These are phyloP conservation scores for Candida sojae DNA, from an alignment of 1,139 yeast genomes.

Conservation along the genomic window DNA sequence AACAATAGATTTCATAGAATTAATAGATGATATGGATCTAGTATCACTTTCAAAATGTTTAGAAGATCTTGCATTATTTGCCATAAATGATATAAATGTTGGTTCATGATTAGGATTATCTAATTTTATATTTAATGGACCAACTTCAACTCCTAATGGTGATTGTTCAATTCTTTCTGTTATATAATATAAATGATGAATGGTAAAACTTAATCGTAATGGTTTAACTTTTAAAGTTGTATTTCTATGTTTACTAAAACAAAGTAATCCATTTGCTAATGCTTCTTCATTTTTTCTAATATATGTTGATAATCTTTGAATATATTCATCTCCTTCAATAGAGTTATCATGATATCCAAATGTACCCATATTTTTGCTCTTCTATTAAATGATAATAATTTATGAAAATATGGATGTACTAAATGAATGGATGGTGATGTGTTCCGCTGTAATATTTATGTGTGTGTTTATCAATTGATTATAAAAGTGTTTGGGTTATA, in stretches of 20 bases:
- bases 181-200: conserved; percentile 64
- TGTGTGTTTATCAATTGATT: too few relatives aligned
- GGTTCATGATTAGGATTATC: conserved; percentile 63
- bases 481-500: not conserved
- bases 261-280: conserved; percentile 46
- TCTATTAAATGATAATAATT: not conserved
- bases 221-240: conserved; percentile 40
- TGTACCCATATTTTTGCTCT: conserved; percentile 18
- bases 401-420: not conserved
- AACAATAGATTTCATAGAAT: conserved; percentile 60
- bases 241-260: conserved; percentile 36
- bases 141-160: conserved; percentile 56
- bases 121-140: conserved; percentile 60
- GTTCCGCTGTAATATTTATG: too few relatives aligned
- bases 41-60: conserved; percentile 56
- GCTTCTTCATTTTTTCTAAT: conserved; percentile 46
- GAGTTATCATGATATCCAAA: conserved; percentile 25
- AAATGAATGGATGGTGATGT: not conserved
- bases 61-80: conserved; percentile 45
- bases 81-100: conserved; percentile 54
- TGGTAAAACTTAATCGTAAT: conserved; percentile 54
- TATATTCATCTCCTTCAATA: conserved; percentile 45
- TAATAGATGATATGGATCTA: conserved; percentile 61
- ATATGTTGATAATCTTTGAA: conserved; percentile 43
- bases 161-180: conserved; percentile 58